These are phyloP conservation scores for Cordyceps farinosa DNA, from an alignment of 2,329 filamentous ascomycete genomes.

Conservation along the genomic window DNA sequence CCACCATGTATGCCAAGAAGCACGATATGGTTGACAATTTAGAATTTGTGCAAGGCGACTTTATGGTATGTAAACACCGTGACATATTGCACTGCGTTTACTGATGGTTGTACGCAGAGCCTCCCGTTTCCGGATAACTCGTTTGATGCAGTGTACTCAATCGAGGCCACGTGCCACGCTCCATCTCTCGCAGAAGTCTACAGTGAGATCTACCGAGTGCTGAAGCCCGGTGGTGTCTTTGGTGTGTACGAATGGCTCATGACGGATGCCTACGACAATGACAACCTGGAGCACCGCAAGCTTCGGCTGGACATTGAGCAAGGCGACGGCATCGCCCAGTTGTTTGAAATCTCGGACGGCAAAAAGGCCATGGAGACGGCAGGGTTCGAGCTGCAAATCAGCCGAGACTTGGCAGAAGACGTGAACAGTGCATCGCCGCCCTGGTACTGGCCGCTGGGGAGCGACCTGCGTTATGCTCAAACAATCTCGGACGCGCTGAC, in stretches of 20 bases:
- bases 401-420: constrained; percentile 82
- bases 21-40: constrained; percentile 75
- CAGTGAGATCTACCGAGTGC: constrained; percentile 86
- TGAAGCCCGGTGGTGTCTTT: constrained; percentile 94
- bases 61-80: constrained; percentile 60
- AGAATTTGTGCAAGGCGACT: constrained; percentile 84
- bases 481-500: constrained; percentile 77
- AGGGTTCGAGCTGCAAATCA: constrained; percentile 77
- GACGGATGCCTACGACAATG: constrained; percentile 91
- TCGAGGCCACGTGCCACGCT: constrained; percentile 94
- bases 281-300: constrained; percentile 78
- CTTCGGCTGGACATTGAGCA: constrained; percentile 94
- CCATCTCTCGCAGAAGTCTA: constrained; percentile 89
- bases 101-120: constrained; percentile 52
- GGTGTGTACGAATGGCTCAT: constrained; percentile 99
- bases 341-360: constrained; percentile 83
- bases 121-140: constrained; percentile 90
- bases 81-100: not conserved
- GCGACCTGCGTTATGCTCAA: constrained; percentile 79
- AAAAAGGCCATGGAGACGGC: constrained; percentile 79
- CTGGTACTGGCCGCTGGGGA: constrained; percentile 92
- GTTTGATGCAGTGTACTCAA: constrained; percentile 95
- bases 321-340: constrained; percentile 95
- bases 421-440: constrained; percentile 72
- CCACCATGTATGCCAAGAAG: constrained; percentile 72